Evolutionary conservation across 2,329 filamentous ascomycete genomes (phyloP), one percentile per base, ranked within the genome.

Genomic region (Penicillium sp.): DNA sequence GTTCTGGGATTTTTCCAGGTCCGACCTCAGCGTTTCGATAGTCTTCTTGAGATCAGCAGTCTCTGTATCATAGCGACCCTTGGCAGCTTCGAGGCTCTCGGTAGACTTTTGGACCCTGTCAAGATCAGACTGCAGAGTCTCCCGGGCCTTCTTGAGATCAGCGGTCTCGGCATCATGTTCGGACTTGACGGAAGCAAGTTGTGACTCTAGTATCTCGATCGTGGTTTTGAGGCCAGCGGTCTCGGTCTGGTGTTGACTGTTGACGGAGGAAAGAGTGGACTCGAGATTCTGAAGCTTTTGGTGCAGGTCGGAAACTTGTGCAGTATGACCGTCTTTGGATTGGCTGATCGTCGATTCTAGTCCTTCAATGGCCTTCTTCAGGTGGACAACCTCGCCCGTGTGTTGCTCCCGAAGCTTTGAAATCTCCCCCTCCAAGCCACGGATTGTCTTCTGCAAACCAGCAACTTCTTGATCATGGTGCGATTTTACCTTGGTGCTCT

Each of bases 381-480:
- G 67, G 52, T 84, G 82, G 10, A 80, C 79, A 54, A 80, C 75
- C 58, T 88, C 84, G 2, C 79, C 82, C 36, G 84, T 81, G 20
- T 71, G 61, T 30, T 70, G 66, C 36, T 72, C 67, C 32, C 80
- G 83, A 44, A 80, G 77, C 78, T 86, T 66, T 12, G 58, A 59
- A 18, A 76, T 61, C 26, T 73, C 65, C 2, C 57, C 63, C 66
- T 89, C 84, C 13, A 91, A 72, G 37, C 80, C 78, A 48, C 80
- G 82, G 23, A 88, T 79, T 1, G 78, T 85, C 20, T 79, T 80
- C 61, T 81, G 81, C 10, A 89, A 69, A 55, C 87, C 84, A n/a
- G 83, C 80, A 45, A 82, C 77, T 61, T 89, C 85, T 1, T 82
- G 83, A 36, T 88, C 86, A 21, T 78, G 71, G 33, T 72, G 69